Percentiles rank a stretch among this genome's conserved stretches.
phyloP scores from a whole-genome alignment of 73 alveolate genomes.

The Paramecium pentaurelia region DNA sequence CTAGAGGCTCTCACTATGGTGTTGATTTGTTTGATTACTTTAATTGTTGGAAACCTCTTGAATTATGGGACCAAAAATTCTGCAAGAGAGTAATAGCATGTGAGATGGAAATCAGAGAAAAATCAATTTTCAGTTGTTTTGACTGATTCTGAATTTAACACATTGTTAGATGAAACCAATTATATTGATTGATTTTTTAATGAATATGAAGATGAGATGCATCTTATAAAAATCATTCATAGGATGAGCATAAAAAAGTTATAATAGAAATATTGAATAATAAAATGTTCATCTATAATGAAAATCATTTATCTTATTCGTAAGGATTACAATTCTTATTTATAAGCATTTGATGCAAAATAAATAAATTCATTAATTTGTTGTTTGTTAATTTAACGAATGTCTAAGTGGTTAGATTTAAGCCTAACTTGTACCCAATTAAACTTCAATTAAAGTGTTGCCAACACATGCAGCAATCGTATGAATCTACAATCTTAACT shows the following conservation, averaged over 20 bases:
- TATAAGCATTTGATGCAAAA: background rate
- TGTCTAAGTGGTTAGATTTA: slow-evolving; percentile 35
- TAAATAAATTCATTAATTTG: background rate
- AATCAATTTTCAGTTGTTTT: background rate
- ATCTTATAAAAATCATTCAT: background rate
- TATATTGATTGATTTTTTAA: background rate
- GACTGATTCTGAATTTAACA: background rate
- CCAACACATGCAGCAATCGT: background rate
- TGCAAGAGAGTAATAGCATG: background rate
- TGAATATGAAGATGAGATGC: background rate
- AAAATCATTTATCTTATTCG: background rate
- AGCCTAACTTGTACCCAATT: background rate
- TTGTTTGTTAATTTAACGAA: slow-evolving; percentile 45
- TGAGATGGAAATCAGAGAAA: background rate
- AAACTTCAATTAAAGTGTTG: background rate
- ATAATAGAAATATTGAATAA: background rate
- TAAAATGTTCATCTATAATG: background rate
- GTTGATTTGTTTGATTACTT: background rate
- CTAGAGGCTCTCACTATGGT: background rate
- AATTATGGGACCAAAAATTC: background rate
- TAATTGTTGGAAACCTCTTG: background rate
- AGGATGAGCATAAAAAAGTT: background rate
- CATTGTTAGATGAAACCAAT: background rate
- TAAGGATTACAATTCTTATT: background rate
- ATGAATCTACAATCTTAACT: background rate